phyloP scores from a whole-genome alignment of 2,329 filamentous ascomycete species.

The Arthrobotrys conoides region DNA sequence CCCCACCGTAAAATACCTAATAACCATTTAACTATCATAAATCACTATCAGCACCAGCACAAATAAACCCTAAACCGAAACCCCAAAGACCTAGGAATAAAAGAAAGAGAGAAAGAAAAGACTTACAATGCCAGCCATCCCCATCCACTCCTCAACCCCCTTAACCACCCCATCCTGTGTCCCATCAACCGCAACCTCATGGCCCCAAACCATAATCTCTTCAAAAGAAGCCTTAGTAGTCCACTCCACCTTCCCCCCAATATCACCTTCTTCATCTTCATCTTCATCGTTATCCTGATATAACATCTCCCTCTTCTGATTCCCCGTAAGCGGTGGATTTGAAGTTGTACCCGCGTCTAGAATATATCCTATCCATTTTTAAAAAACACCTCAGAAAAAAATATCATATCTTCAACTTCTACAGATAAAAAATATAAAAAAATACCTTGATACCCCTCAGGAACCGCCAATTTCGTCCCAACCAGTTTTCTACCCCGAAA shows the following conservation, averaged over 20 bases:
- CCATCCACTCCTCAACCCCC: slow-evolving; percentile 55
- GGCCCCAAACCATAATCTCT: slow-evolving; percentile 59
- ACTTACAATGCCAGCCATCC: slow-evolving; percentile 45
- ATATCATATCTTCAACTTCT: no score
- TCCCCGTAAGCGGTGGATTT: slow-evolving; percentile 18
- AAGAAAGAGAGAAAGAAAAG: neutral
- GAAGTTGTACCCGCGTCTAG: slow-evolving; percentile 7
- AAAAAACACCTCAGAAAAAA: no score
- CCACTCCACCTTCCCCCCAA: slow-evolving; percentile 17
- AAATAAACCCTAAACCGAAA: no score
- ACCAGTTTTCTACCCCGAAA: slow-evolving; percentile 55
- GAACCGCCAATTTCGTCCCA: slow-evolving; percentile 48
- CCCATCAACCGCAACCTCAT: slow-evolving; percentile 40
- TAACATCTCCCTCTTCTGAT: slow-evolving; percentile 42
- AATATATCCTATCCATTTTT: slow-evolving; percentile 29
- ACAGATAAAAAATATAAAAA: neutral
- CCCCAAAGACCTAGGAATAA: neutral
- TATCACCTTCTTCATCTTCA: slow-evolving; percentile 22
- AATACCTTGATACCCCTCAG: slow-evolving; percentile 57
- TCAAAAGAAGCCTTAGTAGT: slow-evolving; percentile 34
- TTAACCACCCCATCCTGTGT: slow-evolving; percentile 52
- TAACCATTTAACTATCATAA: slow-evolving; percentile 1
- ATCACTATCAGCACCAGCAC: no score
- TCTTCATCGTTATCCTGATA: slow-evolving; percentile 43
- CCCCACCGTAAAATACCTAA: neutral